Evolutionary conservation across 2,329 filamentous ascomycete genomes (phyloP), one percentile per base, ranked within the genome.

Genomic region (Sclerotinia spermophila): DNA sequence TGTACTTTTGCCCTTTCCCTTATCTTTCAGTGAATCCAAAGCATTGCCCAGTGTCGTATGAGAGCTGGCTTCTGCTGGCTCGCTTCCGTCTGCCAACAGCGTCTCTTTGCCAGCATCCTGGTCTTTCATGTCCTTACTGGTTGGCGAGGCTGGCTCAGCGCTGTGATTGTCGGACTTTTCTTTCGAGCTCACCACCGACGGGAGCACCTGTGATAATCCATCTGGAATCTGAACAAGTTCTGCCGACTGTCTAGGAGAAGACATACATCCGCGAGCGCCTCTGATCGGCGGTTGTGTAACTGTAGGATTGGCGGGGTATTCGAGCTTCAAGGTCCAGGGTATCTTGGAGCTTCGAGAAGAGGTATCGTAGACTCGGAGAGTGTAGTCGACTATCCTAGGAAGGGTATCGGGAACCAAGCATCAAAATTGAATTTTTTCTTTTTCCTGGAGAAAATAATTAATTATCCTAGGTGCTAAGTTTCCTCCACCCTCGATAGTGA

Each of bases 241-340:
- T 74, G 71, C 69, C 70, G 74, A 70, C 64, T 74, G 73, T 74
- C 71, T 76, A 62, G 76, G 75, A 74, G 77, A 71, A 78, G 78
- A 79, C 78, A 79, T 79, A 71, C 77, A 79, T 74, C 73, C 74
- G 67, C 69, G 64, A 73, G 74, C 75, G 74, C 77, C 78, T 76
- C 62, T 69, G 40, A 65, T 70, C 73, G 77, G 77, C 75, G 74
- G 73, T 73, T 68, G 64, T 69, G 67, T 40, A 64, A 59, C 33
- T 68, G 55, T 66, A 51, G 68, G 68, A 68, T 77, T 76, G 76
- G 76, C 76, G 78, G 78, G 77, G 78, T 77, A 76, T 71, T 61
- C 51, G 59, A 69, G 40, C 59, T 73, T 59, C 61, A 65, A 51
- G 19, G 44, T 21, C 48, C 27, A 51, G 69, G 33, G 66, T 59